Conservation (phyloP, 371 early-diverging fungal species). For the Mucor velutinosus region DNA sequence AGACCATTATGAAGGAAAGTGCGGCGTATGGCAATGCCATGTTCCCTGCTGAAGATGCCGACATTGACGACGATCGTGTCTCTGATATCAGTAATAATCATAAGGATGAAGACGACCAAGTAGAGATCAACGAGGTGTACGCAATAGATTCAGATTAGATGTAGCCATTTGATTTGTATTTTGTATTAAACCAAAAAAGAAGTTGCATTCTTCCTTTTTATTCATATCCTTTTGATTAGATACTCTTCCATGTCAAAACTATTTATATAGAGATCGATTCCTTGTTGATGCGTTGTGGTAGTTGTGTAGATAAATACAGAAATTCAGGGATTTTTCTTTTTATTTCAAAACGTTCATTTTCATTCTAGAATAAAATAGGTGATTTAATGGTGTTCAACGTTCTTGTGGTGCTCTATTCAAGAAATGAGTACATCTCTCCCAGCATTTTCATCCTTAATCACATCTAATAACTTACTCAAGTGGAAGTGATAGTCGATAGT, state of each 20-base stretch:
- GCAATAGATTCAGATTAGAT: background rate
- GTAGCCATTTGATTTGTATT: too few species aligned
- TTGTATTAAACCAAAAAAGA: background rate
- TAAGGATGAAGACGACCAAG: background rate
- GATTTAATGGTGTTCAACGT: constrained; percentile 66
- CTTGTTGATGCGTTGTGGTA: background rate
- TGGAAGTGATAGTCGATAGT: constrained; percentile 72
- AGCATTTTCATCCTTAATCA: background rate
- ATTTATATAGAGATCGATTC: background rate
- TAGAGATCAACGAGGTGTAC: background rate
- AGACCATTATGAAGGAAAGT: constrained; percentile 28
- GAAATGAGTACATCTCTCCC: background rate
- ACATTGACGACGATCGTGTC: background rate
- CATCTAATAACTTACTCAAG: constrained; percentile 57
- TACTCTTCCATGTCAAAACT: background rate
- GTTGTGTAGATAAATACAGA: constrained; percentile 1
- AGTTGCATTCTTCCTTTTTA: background rate
- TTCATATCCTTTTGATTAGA: background rate
- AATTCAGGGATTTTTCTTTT: background rate
- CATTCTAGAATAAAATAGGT: background rate
- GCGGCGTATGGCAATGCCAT: constrained; percentile 23
- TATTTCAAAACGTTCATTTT: background rate
- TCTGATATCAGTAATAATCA: background rate
- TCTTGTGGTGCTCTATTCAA: constrained; percentile 69
- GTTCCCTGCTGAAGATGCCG: constrained; percentile 14